phyloP scores from a whole-genome alignment of 2,329 filamentous ascomycete genomes.

The Pestalotiopsis sp. region DNA sequence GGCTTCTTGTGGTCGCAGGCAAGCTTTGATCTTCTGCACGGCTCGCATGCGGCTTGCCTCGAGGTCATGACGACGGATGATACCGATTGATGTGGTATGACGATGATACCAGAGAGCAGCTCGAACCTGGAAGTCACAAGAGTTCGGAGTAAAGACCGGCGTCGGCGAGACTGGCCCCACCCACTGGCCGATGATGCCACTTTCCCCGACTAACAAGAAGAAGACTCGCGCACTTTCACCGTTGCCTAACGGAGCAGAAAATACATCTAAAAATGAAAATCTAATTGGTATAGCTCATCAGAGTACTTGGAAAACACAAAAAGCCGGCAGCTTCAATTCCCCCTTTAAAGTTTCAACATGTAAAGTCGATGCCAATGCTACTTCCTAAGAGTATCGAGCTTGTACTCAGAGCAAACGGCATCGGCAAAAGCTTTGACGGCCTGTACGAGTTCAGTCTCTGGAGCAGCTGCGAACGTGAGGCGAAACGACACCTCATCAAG shows the following conservation, averaged over 20 bases:
- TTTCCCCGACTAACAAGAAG: too few relatives aligned
- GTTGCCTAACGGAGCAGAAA: too few relatives aligned
- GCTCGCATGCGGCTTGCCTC: conserved; percentile 30
- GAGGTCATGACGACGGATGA: conserved; percentile 1
- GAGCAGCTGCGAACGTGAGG: conserved; percentile 17
- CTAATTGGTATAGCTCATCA: too few relatives aligned
- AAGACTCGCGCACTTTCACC: too few relatives aligned
- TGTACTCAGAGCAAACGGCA: background rate
- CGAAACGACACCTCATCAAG: conserved; percentile 11
- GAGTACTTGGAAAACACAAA: too few relatives aligned
- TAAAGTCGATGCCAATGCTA: too few relatives aligned
- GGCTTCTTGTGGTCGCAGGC: conserved; percentile 29
- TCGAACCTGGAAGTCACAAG: background rate
- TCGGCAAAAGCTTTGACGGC: background rate
- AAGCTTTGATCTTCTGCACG: conserved; percentile 30
- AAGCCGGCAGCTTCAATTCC: too few relatives aligned
- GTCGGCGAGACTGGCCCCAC: background rate
- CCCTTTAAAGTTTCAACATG: too few relatives aligned
- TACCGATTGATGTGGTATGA: background rate
- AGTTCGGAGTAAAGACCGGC: background rate
- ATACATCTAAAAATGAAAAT: too few relatives aligned
- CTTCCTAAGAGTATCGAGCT: background rate
- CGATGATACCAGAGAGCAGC: background rate
- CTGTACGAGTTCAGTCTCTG: background rate
- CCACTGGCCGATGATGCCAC: too few relatives aligned